Base-by-base conservation (phyloP, 495 filamentous ascomycete species). In the Poronia punctata region DNA sequence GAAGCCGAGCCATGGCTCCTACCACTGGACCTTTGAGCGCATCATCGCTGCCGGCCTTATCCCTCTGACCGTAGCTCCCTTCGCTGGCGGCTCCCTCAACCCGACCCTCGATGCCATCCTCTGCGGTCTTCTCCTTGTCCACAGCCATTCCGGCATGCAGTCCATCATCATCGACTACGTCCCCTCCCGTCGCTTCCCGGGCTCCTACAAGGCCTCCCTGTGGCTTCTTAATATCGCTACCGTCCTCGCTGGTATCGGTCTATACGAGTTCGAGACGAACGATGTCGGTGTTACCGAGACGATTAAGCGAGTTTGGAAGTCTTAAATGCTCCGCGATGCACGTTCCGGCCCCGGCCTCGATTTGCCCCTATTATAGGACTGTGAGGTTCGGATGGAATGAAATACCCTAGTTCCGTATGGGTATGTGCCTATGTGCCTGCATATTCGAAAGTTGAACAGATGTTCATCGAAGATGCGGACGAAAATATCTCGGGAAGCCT, bases 231-330 rank as follows among this genome's bases (percentile, higher is more conserved):
- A 85, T 53, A 73, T 70, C 38, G 80, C 77, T 49, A 94, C 93
- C 24, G 66, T 86, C 36, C 66, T 84, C 35, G 90, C 92, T 26
- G 86, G 82, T 18, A 69, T 94, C 49, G 90, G 89, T 34, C 73
- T 96, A 42, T 98, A 97, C 67, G 88, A 95, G 70, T 96, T 97
- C 60, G 89, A 98, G 80, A 98, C 92, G n/a, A 96, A 95, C 59
- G 92, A 98, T 54, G 88, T 98, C 26, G 92, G 92, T 38, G 56
- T 98, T 41, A 95, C 87, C 11, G 88, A 94, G 72, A 81, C 82
- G 20, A 70, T 93, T 45, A 86, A 83, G 74, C 75, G 83, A 48
- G 70, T 94, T 50, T 95, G 88, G 88, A 82, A 71, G 46, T 88
- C 88, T 53, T 73, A 64, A 48, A 27, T 45, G 25, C 2, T 16